A percentile compares a stretch with the other conserved stretches of the same genome.
Conservation (phyloP, 345 rosid genomes). For the Gossypium herbaceum region DNA sequence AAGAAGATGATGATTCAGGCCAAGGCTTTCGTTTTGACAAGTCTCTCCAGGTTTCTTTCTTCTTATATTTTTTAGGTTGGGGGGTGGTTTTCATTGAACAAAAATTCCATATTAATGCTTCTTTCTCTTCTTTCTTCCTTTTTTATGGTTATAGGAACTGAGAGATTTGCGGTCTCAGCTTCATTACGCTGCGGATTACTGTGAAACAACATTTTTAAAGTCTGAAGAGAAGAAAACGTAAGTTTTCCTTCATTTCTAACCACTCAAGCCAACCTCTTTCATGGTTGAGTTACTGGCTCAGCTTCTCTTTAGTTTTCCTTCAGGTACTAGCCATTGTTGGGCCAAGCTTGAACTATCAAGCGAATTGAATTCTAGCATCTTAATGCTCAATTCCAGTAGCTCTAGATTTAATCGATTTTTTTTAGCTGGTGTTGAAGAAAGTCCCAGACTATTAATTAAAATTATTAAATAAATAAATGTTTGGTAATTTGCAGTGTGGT, state of each 20-base stretch:
- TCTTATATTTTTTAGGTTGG: neutral
- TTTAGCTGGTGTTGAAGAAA: no score
- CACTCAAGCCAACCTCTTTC: conserved; percentile 1
- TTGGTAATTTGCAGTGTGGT: conserved; percentile 33
- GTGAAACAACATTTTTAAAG: conserved; percentile 44
- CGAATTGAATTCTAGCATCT: no score
- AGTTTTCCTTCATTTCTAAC: conserved; percentile 20
- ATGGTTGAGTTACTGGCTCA: neutral
- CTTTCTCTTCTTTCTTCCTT: neutral
- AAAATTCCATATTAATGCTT: neutral
- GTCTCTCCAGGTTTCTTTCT: conserved; percentile 45
- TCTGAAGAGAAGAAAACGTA: conserved; percentile 42
- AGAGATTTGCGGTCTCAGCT: conserved; percentile 62
- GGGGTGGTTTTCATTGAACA: neutral
- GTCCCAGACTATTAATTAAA: no score
- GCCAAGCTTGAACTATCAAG: no score
- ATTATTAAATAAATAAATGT: neutral
- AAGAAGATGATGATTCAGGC: conserved; percentile 27
- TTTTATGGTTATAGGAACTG: conserved; percentile 42
- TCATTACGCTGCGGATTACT: conserved; percentile 61
- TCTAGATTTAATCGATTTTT: no score
- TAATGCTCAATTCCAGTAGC: no score
- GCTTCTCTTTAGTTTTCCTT: neutral
- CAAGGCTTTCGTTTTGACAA: conserved; percentile 37
- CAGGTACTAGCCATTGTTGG: neutral